Conservation (phyloP, 345 rosid genomes). For the Salix dunnii region DNA sequence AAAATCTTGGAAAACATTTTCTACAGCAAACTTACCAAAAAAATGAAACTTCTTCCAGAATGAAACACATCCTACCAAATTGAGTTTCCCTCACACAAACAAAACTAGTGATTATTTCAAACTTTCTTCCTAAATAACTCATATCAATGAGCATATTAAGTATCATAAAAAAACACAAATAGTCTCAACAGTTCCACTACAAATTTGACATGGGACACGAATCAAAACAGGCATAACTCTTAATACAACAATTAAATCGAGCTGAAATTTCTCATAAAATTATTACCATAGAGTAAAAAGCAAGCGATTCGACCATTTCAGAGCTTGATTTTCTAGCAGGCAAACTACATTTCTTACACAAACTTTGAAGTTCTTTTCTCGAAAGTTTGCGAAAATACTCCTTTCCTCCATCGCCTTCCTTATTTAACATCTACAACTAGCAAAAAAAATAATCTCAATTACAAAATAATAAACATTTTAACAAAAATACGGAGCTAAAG, state of each 20-base stretch:
- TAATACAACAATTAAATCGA: too few relatives aligned
- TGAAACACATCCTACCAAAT: not conserved
- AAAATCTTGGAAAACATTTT: not conserved
- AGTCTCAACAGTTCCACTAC: not conserved
- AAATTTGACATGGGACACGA: not conserved
- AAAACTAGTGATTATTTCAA: not conserved
- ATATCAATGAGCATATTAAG: not conserved
- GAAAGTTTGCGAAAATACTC: slow-evolving; percentile 45
- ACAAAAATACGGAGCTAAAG: not conserved
- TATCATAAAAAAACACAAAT: not conserved
- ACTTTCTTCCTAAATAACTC: not conserved
- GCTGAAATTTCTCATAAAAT: not conserved
- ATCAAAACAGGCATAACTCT: too few relatives aligned
- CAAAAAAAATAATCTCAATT: not conserved
- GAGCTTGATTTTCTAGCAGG: slow-evolving; percentile 67
- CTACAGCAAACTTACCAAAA: not conserved
- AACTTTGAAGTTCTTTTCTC: slow-evolving; percentile 69
- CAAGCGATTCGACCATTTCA: slow-evolving; percentile 58
- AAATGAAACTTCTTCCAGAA: not conserved
- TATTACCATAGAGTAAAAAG: slow-evolving; percentile 49
- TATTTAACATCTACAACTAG: not conserved
- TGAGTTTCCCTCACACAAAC: not conserved
- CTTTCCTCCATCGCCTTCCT: slow-evolving; percentile 40
- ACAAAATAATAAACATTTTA: not conserved
- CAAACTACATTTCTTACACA: slow-evolving; percentile 64